Percentiles rank a stretch among this genome's conserved stretches.
These are phyloP conservation scores for Vinca major DNA, from an alignment of 305 asterid genomes.

Conservation along the genomic window DNA sequence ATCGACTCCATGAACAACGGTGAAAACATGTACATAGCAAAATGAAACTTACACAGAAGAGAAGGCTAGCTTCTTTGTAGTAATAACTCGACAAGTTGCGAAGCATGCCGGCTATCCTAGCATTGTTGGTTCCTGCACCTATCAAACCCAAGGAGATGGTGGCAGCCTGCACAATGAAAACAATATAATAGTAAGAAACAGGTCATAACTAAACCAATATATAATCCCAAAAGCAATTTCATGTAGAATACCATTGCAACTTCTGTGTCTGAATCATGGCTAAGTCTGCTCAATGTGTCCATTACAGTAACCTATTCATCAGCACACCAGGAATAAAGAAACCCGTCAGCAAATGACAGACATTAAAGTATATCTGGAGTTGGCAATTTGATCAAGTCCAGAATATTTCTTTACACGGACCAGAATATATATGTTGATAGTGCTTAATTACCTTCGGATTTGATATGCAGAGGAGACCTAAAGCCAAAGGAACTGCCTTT, in stretches of 20 bases:
- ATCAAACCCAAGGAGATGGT: constrained; percentile 82
- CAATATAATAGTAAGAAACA: not conserved
- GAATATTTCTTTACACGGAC: not conserved
- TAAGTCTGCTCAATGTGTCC: constrained; percentile 98
- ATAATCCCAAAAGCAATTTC: not conserved
- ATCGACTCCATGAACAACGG: no score
- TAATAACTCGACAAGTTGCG: constrained; percentile 91
- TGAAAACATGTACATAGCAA: constrained; percentile 1
- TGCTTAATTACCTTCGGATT: constrained; percentile 62
- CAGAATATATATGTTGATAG: constrained; percentile 5
- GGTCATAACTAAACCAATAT: constrained; percentile 2
- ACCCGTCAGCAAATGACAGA: constrained; percentile 4
- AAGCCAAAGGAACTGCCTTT: constrained; percentile 85
- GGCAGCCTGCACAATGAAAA: constrained; percentile 53
- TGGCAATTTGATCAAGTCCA: not conserved
- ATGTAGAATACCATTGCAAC: constrained; percentile 70
- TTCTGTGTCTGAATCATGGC: constrained; percentile 94
- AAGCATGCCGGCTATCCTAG: constrained; percentile 98
- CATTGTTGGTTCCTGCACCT: constrained; percentile 98
- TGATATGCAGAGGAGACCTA: constrained; percentile 91
- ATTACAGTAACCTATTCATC: constrained; percentile 79
- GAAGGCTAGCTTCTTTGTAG: constrained; percentile 90
- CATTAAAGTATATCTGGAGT: not conserved
- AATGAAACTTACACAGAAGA: constrained; percentile 58
- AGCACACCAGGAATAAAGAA: constrained; percentile 4